These are phyloP conservation scores for Mercurialis annua DNA, from an alignment of 345 rosid species.

Conservation along the genomic window DNA sequence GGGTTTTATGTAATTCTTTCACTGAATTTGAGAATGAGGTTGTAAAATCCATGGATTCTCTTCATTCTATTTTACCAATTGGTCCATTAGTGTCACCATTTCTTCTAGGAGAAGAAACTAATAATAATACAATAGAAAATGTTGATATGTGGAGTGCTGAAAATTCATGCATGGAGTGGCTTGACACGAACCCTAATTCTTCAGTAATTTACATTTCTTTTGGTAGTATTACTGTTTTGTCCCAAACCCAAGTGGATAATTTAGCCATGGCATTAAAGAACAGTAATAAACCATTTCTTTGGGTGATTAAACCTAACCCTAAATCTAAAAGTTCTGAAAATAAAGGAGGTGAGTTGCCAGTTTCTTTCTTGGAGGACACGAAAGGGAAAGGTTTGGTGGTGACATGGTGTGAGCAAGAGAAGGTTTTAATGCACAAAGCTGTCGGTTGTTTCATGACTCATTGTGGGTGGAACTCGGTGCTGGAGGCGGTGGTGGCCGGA, in stretches of 20 bases:
- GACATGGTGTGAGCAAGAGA: conserved; percentile 53
- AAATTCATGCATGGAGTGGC: conserved; percentile 49
- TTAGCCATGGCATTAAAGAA: conserved; percentile 42
- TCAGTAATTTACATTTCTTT: conserved; percentile 64
- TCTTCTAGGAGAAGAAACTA: conserved; percentile 26
- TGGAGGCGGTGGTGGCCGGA: conserved; percentile 45
- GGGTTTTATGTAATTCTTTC: conserved; percentile 52
- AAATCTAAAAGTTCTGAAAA: conserved; percentile 1
- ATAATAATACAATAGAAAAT: conserved; percentile 2
- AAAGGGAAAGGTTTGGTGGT: conserved; percentile 39
- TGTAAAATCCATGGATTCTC: conserved; percentile 25
- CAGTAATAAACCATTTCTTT: conserved; percentile 38
- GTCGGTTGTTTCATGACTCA: conserved; percentile 53
- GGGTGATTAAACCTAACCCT: conserved; percentile 51
- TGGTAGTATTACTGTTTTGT: conserved; percentile 40
- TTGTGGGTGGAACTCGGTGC: conserved; percentile 61
- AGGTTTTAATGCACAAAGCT: conserved; percentile 38
- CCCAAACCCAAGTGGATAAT: conserved; percentile 36
- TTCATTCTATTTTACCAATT: conserved; percentile 35
- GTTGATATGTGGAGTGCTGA: conserved; percentile 38
- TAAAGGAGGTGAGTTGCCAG: conserved; percentile 12
- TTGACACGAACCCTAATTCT: conserved; percentile 38
- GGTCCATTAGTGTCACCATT: conserved; percentile 60
- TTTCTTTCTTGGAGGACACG: conserved; percentile 26
- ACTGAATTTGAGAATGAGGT: conserved; percentile 46